phyloP scores from a whole-genome alignment of 1,139 yeast genomes.

The Petasospora rhodanensis region DNA sequence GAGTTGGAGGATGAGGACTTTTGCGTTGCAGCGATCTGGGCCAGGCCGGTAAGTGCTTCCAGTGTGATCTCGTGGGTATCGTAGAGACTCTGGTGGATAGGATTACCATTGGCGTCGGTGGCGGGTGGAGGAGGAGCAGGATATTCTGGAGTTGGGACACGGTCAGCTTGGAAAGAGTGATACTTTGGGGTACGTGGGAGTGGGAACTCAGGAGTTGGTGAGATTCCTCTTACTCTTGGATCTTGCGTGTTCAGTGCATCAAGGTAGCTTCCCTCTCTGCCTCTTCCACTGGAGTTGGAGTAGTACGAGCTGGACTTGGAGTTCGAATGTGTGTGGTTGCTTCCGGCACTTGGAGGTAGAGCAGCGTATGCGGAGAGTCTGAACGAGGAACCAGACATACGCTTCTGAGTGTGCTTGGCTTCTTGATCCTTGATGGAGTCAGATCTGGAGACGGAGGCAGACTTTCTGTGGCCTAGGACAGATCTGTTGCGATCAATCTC shows the following conservation, averaged over 20 bases:
- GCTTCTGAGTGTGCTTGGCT: constrained; percentile 4
- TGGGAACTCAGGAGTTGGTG: constrained; percentile 1
- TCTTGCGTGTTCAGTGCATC: no score
- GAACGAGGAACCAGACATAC: constrained; percentile 8
- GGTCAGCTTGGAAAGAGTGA: background rate
- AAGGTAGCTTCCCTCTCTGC: no score
- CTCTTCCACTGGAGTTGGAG: background rate
- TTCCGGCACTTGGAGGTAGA: background rate
- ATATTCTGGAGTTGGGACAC: constrained; percentile 16
- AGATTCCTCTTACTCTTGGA: no score
- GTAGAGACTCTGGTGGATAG: background rate
- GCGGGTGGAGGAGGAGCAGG: constrained; percentile 15
- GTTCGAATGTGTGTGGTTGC: background rate
- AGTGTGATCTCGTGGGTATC: constrained; percentile 1
- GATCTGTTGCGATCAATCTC: constrained; percentile 14
- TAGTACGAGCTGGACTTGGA: no score
- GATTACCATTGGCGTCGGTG: background rate
- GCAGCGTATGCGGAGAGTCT: constrained; percentile 5
- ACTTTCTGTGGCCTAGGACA: constrained; percentile 2
- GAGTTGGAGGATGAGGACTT: constrained; percentile 8
- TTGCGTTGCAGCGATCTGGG: constrained; percentile 2
- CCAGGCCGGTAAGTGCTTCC: constrained; percentile 2
- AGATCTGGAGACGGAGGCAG: constrained; percentile 8
- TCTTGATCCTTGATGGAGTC: constrained; percentile 8
- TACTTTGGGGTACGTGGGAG: no score